Evolutionary conservation across 257 asterid genomes (phyloP), one percentile per base, ranked within the genome.

Genomic region (Nicotiana knightiana): DNA sequence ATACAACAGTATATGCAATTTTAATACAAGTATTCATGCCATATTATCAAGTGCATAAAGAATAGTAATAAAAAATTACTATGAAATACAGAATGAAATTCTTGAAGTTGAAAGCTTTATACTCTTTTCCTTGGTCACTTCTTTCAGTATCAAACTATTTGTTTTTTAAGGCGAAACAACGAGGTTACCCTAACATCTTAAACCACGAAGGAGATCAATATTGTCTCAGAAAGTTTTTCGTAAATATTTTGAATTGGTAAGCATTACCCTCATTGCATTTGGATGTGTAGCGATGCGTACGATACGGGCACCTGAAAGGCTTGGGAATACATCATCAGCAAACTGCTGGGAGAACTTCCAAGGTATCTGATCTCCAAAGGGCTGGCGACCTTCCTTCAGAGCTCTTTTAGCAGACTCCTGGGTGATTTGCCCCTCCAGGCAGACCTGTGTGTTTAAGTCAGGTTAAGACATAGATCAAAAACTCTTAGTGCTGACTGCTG

Each of bases 211-310:
- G 48, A 39, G 48, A 39, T 39, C 9, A 39, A 39, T 39, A 7
- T 39, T 6, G 48, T 39, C 48, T 39, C 48, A 39, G 48, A 39
- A 39, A 21, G 48, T 39, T 39, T 6, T 39, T 7, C 48, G 7
- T 39, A 39, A 39, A 39, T 39, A 7, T 39, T 39, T 39, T 39
- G 48, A 39, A 39, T 6, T 39, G 10, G 48, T 39, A 68, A 12
- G 54, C 53, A 87, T 86, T 94, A 94, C 98, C 99, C 90, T 87
- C 97, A 90, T 93, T 80, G 98, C 98, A 89, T 85, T 91, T 61
- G 99, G 99, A 86, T 95, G 98, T 70, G 98, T 93, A 82, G 99
- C 97, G 85, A 95, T 93, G 81, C 97, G 95, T 32, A 93, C 98
- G 84, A 94, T 90, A 32, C 97, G 97, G 83, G 97, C 98, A 81